Evolutionary conservation across 768 basidiomycete species (phyloP), one percentile per base, ranked within the genome.

Genomic region (Termitomyces sp.): DNA sequence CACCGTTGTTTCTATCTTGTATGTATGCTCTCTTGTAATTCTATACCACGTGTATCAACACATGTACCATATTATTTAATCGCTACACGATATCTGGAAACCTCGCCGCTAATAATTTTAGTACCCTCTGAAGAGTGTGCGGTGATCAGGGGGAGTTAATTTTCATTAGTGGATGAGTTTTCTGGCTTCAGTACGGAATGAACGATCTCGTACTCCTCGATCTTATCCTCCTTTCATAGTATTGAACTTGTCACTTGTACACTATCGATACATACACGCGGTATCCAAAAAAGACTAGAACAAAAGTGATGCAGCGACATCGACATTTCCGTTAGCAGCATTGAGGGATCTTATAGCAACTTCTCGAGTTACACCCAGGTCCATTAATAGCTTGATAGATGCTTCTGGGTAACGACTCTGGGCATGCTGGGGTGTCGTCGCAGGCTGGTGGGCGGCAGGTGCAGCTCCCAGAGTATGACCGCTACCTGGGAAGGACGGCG

Each of bases 271-370:
- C 61, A 61, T 62, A 57, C 31, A 46, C 50, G n/a, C n/a, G 36
- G 35, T 56, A 42, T 47, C 33, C 31, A 45, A 31, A 38, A 42
- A 38, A 53, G n/a, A 47, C 63, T 67, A 86, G 66, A 98, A 98
- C 52, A 97, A 66, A 65, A 96, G 72, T 32, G 91, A 93, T 10
- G 91, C 94, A 10, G 95, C 95, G 22, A 89, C 76, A 58, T 97
- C 93, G 20, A 93, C 74, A 66, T 95, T 92, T 2, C 96, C 96
- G 3, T 84, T 86, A 0, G 92, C 81, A 4, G 91, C 89, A 13
- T 88, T 81, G 56, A 98, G 73, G 42, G 85, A 77, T 42, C 80
- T 79, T 16, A 94, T 82, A 1, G 96, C 96, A 23, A 85, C 72
- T 52, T 94, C 88, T 59, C 91, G 76, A 29, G 83, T 73, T 10